Evolutionary conservation across 2,329 filamentous ascomycete species (phyloP), one percentile per base, ranked within the genome.

Genomic region (Endothia cerciana): DNA sequence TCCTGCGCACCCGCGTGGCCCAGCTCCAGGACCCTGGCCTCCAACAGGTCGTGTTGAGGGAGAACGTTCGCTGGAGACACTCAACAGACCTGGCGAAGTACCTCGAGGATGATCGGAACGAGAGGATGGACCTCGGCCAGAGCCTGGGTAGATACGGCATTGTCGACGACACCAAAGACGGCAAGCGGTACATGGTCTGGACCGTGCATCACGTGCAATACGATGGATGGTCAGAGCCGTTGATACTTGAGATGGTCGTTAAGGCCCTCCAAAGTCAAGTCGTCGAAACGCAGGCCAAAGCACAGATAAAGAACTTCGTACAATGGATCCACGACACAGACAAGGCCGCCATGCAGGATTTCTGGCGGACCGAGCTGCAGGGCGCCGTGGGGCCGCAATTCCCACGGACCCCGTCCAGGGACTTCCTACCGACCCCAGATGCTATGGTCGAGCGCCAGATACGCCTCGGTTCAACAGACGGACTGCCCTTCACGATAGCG

Each of bases 371-470:
- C 17, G 77, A 82, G 65, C 72, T 86, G 56, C 68, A 79, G 40
- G 80, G 78, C 15, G 79, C 80, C 3, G 76, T 76, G 40, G 80
- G 79, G 2, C 77, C 80, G 58, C 82, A 84, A 56, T 86, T 85
- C 66, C 84, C 83, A 15, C 74, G 75, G 51, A 72, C 84, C 1
- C 83, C 83, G 0, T 80, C 78, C 2, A 73, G 80, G 68, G 82
- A 83, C 69, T 81, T 78, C 49, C 73, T 82, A 40, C 79, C 78
- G 3, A 76, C 72, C 7, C 78, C 82, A 2, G 76, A 83, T 70
- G 76, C 75, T 4, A 68, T 81, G 40, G 58, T 60, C n/a, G 65
- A 68, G 43, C 65, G 56, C 30, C 36, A 58, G 0, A 55, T 79
- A 2, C 40, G 69, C 0, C 65, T 79, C 3, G 65, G 73, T 1